Evolutionary conservation across 495 filamentous ascomycete genomes (phyloP).

Genomic region (Trypethelium eluteriae): DNA sequence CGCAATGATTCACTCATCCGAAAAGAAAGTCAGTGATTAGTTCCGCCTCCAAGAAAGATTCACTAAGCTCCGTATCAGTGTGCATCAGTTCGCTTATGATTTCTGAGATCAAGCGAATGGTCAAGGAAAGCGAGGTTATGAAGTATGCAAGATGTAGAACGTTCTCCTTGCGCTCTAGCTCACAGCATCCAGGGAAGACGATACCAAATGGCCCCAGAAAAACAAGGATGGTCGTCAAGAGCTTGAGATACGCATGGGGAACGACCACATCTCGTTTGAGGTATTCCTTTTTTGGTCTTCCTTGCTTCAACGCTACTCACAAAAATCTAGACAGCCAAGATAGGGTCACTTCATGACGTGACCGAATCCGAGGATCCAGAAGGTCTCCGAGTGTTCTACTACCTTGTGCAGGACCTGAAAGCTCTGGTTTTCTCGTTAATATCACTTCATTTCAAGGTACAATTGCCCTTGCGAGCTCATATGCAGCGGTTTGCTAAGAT

Average conservation of each 20-base stretch:
- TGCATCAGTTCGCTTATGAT: constrained; percentile 91
- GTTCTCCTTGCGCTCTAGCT: neutral
- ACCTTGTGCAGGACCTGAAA: constrained; percentile 95
- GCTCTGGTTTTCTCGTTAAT: constrained; percentile 95
- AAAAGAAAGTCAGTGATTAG: constrained; percentile 80
- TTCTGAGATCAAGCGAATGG: constrained; percentile 89
- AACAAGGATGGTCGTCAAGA: constrained; percentile 98
- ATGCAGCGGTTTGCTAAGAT: neutral
- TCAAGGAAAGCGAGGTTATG: constrained; percentile 96
- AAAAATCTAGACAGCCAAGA: constrained; percentile 80
- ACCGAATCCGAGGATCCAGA: constrained; percentile 94
- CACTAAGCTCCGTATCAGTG: constrained; percentile 50
- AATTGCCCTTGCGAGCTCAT: neutral
- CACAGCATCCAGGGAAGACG: constrained; percentile 69
- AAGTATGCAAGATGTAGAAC: constrained; percentile 52
- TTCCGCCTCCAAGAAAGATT: neutral
- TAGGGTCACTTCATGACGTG: constrained; percentile 93
- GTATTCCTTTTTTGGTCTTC: constrained; percentile 37
- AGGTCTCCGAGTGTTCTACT: constrained; percentile 98
- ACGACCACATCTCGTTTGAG: constrained; percentile 98
- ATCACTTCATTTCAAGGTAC: constrained; percentile 91
- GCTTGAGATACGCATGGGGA: constrained; percentile 87
- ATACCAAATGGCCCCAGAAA: constrained; percentile 98
- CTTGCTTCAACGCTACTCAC: constrained; percentile 10
- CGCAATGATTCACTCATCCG: constrained; percentile 97